A percentile compares a stretch with the other conserved stretches of the same genome.
These are phyloP conservation scores for Candida montana DNA, from an alignment of 805 yeast genomes.

Conservation along the genomic window DNA sequence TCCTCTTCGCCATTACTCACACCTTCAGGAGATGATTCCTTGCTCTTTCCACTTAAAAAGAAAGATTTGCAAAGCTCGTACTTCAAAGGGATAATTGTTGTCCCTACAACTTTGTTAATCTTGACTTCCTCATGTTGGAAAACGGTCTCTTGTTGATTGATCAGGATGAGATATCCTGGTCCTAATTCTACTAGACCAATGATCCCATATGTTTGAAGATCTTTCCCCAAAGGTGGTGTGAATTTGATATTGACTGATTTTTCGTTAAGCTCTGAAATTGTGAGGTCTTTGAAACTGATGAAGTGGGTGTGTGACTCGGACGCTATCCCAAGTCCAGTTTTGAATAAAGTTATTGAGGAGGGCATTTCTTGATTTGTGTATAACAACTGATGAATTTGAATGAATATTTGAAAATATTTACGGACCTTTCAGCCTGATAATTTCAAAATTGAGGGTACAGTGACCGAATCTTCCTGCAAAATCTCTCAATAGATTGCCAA, in stretches of 20 bases:
- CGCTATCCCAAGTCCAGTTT: constrained; percentile 9
- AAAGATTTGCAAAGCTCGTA: constrained; percentile 14
- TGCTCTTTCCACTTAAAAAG: constrained; percentile 6
- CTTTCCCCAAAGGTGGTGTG: constrained; percentile 4
- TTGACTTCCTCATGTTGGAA: constrained; percentile 12
- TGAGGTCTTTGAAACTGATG: constrained; percentile 4
- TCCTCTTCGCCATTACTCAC: background rate
- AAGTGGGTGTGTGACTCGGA: constrained; percentile 5
- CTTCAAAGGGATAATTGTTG: constrained; percentile 21
- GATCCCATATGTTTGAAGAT: constrained; percentile 12
- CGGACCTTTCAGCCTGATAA: too few species aligned
- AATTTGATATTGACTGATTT: background rate
- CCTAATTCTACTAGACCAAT: constrained; percentile 22
- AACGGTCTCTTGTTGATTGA: constrained; percentile 13
- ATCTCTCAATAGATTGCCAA: background rate
- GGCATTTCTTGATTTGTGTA: constrained; percentile 3
- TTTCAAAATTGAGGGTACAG: too few species aligned
- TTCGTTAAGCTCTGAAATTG: background rate
- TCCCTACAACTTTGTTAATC: constrained; percentile 17
- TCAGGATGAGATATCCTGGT: constrained; percentile 21
- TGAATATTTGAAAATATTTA: too few species aligned
- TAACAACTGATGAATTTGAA: too few species aligned
- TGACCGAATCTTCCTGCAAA: too few species aligned
- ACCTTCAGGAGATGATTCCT: too few species aligned
- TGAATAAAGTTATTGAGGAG: constrained; percentile 9